Conservation (phyloP, 2,329 filamentous ascomycete species). For the Penicillium sp. region DNA sequence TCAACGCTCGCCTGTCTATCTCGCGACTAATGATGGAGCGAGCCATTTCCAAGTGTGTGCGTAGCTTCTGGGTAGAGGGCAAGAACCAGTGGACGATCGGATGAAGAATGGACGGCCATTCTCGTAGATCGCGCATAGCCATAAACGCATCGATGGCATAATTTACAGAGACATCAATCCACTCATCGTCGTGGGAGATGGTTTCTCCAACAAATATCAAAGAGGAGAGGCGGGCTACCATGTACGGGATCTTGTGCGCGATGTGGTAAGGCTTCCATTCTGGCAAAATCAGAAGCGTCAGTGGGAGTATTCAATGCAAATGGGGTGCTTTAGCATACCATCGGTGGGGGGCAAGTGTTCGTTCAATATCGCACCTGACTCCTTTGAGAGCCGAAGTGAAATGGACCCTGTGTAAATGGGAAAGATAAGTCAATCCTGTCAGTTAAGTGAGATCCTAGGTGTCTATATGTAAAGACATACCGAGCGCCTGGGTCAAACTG, state of each 20-base stretch:
- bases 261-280: conserved; percentile 59
- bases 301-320: neutral
- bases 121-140: conserved; percentile 42
- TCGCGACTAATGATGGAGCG: conserved; percentile 36
- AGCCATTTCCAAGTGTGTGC: conserved; percentile 40
- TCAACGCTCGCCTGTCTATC: conserved; percentile 24
- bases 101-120: conserved; percentile 43
- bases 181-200: conserved; percentile 25
- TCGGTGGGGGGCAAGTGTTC: conserved; percentile 25
- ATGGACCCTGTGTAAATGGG: conserved; percentile 20
- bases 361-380: conserved; percentile 26
- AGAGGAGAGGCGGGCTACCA: conserved; percentile 56
- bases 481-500: conserved; percentile 34
- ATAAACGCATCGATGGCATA: conserved; percentile 27
- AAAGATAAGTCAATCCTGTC: neutral
- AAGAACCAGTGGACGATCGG: conserved; percentile 49
- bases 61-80: conserved; percentile 42
- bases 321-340: conserved; percentile 20
- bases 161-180: conserved; percentile 30
- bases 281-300: conserved; percentile 16
- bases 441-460: too few species aligned
- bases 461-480: conserved; percentile 13
- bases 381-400: conserved; percentile 29
- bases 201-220: conserved; percentile 26
- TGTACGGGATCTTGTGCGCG: conserved; percentile 53